These are phyloP conservation scores for Mycena venus DNA, from an alignment of 768 basidiomycete genomes.

Conservation along the genomic window DNA sequence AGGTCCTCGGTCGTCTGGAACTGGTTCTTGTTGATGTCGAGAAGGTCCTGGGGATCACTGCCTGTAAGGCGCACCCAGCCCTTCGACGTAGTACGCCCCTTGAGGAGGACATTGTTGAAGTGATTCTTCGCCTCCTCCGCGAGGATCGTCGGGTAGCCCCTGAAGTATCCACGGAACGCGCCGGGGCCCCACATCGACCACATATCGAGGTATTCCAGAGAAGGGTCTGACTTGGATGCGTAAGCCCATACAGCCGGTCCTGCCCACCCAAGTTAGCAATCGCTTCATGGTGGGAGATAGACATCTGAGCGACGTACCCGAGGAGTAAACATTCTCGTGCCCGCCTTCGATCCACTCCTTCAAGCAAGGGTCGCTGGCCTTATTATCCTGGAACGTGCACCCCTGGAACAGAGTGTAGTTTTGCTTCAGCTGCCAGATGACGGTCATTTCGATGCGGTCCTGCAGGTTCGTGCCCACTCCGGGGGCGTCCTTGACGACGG, in stretches of 20 bases:
- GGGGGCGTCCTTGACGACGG: constrained; percentile 19
- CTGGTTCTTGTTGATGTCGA: constrained; percentile 30
- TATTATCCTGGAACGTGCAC: constrained; percentile 17
- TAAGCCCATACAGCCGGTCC: constrained; percentile 19
- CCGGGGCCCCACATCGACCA: constrained; percentile 30
- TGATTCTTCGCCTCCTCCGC: constrained; percentile 6
- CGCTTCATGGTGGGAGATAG: background rate
- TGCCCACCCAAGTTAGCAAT: background rate
- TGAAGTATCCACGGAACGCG: constrained; percentile 23
- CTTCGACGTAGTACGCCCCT: constrained; percentile 19
- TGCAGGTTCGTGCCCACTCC: constrained; percentile 52
- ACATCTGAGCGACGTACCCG: constrained; percentile 1
- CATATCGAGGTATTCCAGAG: constrained; percentile 21
- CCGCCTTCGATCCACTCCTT: background rate
- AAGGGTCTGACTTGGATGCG: background rate
- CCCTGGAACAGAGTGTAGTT: constrained; percentile 23
- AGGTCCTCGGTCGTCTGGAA: constrained; percentile 20
- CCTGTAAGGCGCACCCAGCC: constrained; percentile 28
- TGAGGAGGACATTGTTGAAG: constrained; percentile 25
- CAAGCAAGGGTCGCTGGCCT: constrained; percentile 14
- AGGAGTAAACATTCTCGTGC: constrained; percentile 25
- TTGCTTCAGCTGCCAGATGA: constrained; percentile 23
- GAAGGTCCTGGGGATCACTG: constrained; percentile 17
- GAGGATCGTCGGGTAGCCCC: constrained; percentile 15
- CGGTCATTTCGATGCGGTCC: constrained; percentile 41